Conservation (phyloP, 768 basidiomycete genomes). For the Coprinopsis cinerea region DNA sequence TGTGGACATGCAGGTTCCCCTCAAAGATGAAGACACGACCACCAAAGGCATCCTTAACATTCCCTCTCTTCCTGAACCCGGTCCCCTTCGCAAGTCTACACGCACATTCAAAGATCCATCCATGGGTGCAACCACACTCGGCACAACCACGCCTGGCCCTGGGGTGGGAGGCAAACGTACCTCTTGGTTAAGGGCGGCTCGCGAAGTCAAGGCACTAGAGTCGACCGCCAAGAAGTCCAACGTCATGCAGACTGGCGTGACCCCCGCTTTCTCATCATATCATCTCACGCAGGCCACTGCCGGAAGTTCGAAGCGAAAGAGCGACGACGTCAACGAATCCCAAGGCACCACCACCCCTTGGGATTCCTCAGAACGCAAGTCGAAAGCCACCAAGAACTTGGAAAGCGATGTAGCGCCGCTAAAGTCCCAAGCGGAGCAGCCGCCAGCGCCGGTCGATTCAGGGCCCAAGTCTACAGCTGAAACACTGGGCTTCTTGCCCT, state of each 20-base stretch:
- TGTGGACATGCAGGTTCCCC: slow-evolving; percentile 7
- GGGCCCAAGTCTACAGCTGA: neutral
- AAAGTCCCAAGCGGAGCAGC: slow-evolving; percentile 7
- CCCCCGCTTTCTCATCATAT: neutral
- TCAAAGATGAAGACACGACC: slow-evolving; percentile 14
- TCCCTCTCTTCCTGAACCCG: slow-evolving; percentile 62
- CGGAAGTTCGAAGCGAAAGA: slow-evolving; percentile 65
- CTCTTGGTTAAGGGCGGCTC: slow-evolving; percentile 76
- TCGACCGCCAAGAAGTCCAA: slow-evolving; percentile 33
- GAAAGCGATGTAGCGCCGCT: slow-evolving; percentile 30
- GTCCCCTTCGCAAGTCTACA: slow-evolving; percentile 65
- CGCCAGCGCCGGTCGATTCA: neutral
- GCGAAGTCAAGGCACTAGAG: slow-evolving; percentile 68
- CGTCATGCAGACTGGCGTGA: neutral
- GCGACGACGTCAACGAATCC: slow-evolving; percentile 38
- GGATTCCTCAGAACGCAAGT: slow-evolving; percentile 33
- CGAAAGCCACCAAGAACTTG: slow-evolving; percentile 44
- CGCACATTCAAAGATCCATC: slow-evolving; percentile 43
- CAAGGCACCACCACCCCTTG: slow-evolving; percentile 19
- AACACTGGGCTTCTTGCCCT: slow-evolving; percentile 11
- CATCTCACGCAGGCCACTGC: too few relatives aligned
- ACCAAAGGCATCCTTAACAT: slow-evolving; percentile 43
- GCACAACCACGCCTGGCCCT: slow-evolving; percentile 36
- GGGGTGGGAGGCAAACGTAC: slow-evolving; percentile 55
- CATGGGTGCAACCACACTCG: slow-evolving; percentile 22